Evolutionary conservation across 1,284 basidiomycete genomes (phyloP), one percentile per base, ranked within the genome.

Genomic region (Heterobasidion annosum): DNA sequence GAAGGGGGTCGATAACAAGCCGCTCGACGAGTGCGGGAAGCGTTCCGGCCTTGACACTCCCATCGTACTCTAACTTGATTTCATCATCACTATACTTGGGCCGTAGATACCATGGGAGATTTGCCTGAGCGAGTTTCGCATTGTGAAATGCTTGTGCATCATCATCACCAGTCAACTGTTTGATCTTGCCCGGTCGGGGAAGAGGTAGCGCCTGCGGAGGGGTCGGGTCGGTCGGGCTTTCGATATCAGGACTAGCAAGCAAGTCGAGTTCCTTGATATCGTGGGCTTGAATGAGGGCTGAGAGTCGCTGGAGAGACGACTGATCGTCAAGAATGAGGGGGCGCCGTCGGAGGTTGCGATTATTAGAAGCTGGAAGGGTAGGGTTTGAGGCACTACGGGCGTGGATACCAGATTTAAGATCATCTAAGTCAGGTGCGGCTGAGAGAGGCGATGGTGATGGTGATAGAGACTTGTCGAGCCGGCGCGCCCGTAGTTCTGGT

Each of bases 21-120:
- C 79, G 74, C 63, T 89, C 88, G 16, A 91, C 76, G 48, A 93
- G 71, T 6, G 87, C 89, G 7, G 74, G 69, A 25, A 91, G 65
- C 0, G 86, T 87, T 1, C 85, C 90, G 37, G 76, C 79, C 52
- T 77, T 77, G 52, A 91, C 77, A 42, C 68, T 68, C 18, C 85
- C 79, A 53, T 83, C 81, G 37, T 71, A 67, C 54, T 83, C 78
- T 25, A 80, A 60, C 56, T 81, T 73, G 55, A 91, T 73, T 58
- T 84, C 74, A 54, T 80, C 73, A 2, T 73, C 67, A 2, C 59
- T 64, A 64, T 85, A 83, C 56, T 76, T 75, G 1, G 85, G 79
- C 40, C 78, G 79, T 48, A 92, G 74, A 68, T 81, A 88, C 79
- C 82, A 82, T 1, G 85, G 84, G 42, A 70, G 61, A 40, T 65